Percentiles rank a stretch among this genome's conserved stretches.
phyloP scores from a whole-genome alignment of 164 flowering plant species.

The Buxus sempervirens region DNA sequence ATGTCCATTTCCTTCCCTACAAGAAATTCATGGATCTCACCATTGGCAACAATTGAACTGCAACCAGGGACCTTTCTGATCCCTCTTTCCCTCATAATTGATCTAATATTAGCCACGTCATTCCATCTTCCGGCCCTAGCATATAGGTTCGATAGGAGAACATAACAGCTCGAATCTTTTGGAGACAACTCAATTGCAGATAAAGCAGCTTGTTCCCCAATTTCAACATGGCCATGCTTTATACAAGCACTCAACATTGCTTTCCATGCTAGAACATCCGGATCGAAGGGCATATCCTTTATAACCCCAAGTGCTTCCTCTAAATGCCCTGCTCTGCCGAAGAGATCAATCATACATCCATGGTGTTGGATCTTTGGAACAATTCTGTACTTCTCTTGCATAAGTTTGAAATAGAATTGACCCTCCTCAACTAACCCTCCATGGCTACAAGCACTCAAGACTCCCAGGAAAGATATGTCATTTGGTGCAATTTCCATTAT shows the following conservation, averaged over 20 bases:
- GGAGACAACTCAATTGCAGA: slow-evolving; percentile 24
- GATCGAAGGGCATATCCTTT: slow-evolving; percentile 23
- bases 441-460: slow-evolving; percentile 35
- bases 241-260: slow-evolving; percentile 26
- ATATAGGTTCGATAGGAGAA: slow-evolving; percentile 28
- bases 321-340: slow-evolving; percentile 28
- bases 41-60: slow-evolving; percentile 15
- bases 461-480: slow-evolving; percentile 31
- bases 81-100: slow-evolving; percentile 21
- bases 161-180: slow-evolving; percentile 19
- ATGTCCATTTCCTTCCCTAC: slow-evolving; percentile 14
- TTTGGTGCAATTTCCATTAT: slow-evolving; percentile 16
- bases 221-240: slow-evolving; percentile 18
- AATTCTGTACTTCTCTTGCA: slow-evolving; percentile 16
- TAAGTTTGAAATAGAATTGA: slow-evolving; percentile 15
- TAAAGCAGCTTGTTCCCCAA: slow-evolving; percentile 17
- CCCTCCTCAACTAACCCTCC: slow-evolving; percentile 31
- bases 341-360: slow-evolving; percentile 33
- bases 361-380: slow-evolving; percentile 27
- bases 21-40: slow-evolving; percentile 19
- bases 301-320: slow-evolving; percentile 22
- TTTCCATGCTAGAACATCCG: slow-evolving; percentile 27
- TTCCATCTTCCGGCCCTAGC: slow-evolving; percentile 25
- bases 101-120: slow-evolving; percentile 21
- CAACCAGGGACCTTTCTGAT: slow-evolving; percentile 29